A percentile compares a stretch with the other conserved stretches of the same genome.
These are phyloP conservation scores for Podila clonocystis DNA, from an alignment of 192 early-diverging fungal species.

Conservation along the genomic window DNA sequence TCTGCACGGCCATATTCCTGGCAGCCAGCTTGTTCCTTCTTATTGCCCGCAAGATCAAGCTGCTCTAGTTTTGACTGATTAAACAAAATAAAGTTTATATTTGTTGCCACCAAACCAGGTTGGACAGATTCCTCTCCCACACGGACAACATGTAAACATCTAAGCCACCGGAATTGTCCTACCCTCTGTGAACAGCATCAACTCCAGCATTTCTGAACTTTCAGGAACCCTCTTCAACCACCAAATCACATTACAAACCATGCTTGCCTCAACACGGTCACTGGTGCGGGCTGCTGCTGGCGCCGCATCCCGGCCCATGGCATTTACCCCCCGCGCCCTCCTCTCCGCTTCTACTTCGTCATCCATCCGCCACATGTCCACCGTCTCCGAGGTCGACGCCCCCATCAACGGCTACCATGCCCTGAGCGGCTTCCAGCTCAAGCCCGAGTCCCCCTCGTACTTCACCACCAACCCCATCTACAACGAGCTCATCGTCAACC, in stretches of 20 bases:
- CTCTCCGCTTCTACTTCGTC: background rate
- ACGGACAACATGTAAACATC: background rate
- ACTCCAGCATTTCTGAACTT: background rate
- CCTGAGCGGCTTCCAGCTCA: conserved; percentile 47
- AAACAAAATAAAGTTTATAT: background rate
- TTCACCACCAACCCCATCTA: conserved; percentile 89
- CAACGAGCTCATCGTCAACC: conserved; percentile 74
- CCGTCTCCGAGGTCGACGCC: conserved; percentile 5
- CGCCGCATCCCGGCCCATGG: background rate
- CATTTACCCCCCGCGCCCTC: background rate
- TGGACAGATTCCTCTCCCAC: background rate
- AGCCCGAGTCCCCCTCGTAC: conserved; percentile 80
- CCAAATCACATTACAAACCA: background rate
- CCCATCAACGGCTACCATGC: conserved; percentile 20
- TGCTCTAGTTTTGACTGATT: conserved; percentile 4
- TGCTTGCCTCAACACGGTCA: background rate
- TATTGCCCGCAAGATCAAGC: conserved; percentile 33
- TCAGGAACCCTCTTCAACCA: background rate
- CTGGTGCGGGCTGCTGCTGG: conserved; percentile 3
- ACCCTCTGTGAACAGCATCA: background rate
- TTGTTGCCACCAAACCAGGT: background rate
- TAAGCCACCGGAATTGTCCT: background rate
- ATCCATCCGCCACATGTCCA: conserved; percentile 13
- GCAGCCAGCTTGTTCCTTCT: conserved; percentile 40
- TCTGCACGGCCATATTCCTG: conserved; percentile 53